A percentile compares a stretch with the other conserved stretches of the same genome.
Conservation (phyloP, 2,329 filamentous ascomycete species). For the Aschersonia sp. region DNA sequence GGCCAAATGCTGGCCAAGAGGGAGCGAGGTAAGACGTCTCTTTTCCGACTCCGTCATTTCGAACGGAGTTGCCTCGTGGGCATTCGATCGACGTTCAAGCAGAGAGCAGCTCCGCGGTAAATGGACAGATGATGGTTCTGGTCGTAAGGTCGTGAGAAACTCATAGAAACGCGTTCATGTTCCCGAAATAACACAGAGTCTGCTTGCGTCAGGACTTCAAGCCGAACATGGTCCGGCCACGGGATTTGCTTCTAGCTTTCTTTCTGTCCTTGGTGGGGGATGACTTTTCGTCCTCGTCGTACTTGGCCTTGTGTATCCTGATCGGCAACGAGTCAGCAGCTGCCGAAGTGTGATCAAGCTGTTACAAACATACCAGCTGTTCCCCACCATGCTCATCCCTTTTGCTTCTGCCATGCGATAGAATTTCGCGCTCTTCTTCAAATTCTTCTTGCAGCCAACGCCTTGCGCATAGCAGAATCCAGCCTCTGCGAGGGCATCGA, state of each 20-base stretch:
- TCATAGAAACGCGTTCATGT: not conserved
- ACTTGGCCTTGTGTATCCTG: slow-evolving; percentile 96
- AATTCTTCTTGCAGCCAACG: slow-evolving; percentile 85
- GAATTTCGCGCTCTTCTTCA: slow-evolving; percentile 84
- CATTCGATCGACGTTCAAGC: not conserved
- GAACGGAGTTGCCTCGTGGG: too few relatives aligned
- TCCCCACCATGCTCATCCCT: slow-evolving; percentile 94
- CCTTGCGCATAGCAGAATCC: slow-evolving; percentile 95
- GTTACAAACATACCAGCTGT: slow-evolving; percentile 66
- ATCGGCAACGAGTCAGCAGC: not conserved
- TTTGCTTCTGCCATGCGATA: slow-evolving; percentile 85
- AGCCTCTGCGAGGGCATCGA: slow-evolving; percentile 83
- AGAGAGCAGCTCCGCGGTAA: slow-evolving; percentile 13
- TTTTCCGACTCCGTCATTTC: too few relatives aligned
- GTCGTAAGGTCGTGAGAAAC: not conserved
- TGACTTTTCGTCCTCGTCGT: slow-evolving; percentile 48
- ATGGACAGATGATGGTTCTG: slow-evolving; percentile 14
- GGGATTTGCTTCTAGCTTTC: slow-evolving; percentile 62
- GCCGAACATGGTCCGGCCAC: slow-evolving; percentile 59
- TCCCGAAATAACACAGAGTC: not conserved
- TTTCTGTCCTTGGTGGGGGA: slow-evolving; percentile 37
- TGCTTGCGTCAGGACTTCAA: slow-evolving; percentile 15
- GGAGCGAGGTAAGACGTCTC: too few relatives aligned
- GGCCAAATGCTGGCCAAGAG: too few relatives aligned
- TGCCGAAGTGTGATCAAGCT: not conserved